These are phyloP conservation scores for Prunus kanzakura DNA, from an alignment of 306 rosid genomes.

Conservation along the genomic window DNA sequence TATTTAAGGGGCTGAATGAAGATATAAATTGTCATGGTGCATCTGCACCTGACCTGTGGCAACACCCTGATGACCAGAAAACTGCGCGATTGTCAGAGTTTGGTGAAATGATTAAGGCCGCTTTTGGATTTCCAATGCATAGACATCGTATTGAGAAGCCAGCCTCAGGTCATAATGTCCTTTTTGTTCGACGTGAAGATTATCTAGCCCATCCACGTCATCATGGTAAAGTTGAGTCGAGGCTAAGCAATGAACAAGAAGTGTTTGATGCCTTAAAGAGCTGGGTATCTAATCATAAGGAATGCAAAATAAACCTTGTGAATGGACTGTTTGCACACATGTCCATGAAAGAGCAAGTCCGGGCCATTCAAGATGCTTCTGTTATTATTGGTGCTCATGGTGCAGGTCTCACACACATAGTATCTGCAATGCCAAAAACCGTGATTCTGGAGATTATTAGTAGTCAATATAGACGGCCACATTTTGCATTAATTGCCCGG, in stretches of 20 bases:
- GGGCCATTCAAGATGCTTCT: constrained; percentile 88
- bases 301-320: constrained; percentile 74
- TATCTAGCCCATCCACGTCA: constrained; percentile 97
- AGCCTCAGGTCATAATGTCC: constrained; percentile 53
- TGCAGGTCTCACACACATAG: constrained; percentile 90
- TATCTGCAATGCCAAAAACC: constrained; percentile 77
- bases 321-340: constrained; percentile 93
- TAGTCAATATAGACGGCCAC: constrained; percentile 76
- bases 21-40: constrained; percentile 62
- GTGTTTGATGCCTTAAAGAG: constrained; percentile 59
- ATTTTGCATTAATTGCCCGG: constrained; percentile 68
- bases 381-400: constrained; percentile 94
- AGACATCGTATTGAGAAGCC: constrained; percentile 41
- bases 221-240: constrained; percentile 75
- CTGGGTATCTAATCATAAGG: constrained; percentile 55
- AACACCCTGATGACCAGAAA: constrained; percentile 57
- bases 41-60: constrained; percentile 68
- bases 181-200: constrained; percentile 91
- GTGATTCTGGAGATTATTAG: constrained; percentile 82
- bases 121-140: constrained; percentile 63
- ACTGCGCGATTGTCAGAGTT: constrained; percentile 92
- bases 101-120: constrained; percentile 86
- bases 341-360: constrained; percentile 96
- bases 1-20: constrained; percentile 76
- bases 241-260: constrained; percentile 79